Evolutionary conservation across 2,329 filamentous ascomycete genomes (phyloP), one percentile per base, ranked within the genome.

Genomic region (Pseudogymnoascus sp.): DNA sequence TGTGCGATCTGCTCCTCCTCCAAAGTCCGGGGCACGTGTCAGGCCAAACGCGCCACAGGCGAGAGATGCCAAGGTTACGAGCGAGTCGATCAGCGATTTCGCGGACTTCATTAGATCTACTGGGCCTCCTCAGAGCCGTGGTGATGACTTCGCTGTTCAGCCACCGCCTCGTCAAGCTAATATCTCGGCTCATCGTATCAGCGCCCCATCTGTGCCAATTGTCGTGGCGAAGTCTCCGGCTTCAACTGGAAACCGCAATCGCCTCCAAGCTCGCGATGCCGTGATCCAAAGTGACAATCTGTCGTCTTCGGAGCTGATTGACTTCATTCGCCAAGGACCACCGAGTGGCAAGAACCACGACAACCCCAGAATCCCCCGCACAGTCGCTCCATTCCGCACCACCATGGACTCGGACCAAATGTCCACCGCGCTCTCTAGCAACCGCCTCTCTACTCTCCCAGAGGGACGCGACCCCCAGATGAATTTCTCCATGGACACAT

Each of bases 271-370:
- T 64, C 88, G 91, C 60, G 87, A 91, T 66, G 85, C 90, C 39
- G 80, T 82, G 45, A 81, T 86, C 14, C 81, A 86, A 60, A 81
- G 80, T 61, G 85, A 85, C 61, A 87, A 87, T 67, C 96, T 87
- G 64, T 89, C 90, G 11, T 54, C 47, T 31, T 54, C 57, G 4
- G 95, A 97, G 66, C 78, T 99, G 64, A 96, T 97, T 68, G 93
- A 97, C 73, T 97, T 99, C 74, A 96, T 99, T 68, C 87, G 93
- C 54, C 87, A 91, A 72, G 93, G 93, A 0, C 92, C 92, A 2
- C 88, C 90, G 0, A 82, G 78, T 66, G 73, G 78, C 51, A 61
- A 68, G 12, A 77, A 79, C 36, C 80, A 79, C 47, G 81, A 81
- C 26, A 83, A 83, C 66, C 89, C 86, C 64, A 86, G 90, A 23